A percentile compares a stretch with the other conserved stretches of the same genome.
These are phyloP conservation scores for Phycomyces blakesleeanus DNA, from an alignment of 192 early-diverging fungal species.

Conservation along the genomic window DNA sequence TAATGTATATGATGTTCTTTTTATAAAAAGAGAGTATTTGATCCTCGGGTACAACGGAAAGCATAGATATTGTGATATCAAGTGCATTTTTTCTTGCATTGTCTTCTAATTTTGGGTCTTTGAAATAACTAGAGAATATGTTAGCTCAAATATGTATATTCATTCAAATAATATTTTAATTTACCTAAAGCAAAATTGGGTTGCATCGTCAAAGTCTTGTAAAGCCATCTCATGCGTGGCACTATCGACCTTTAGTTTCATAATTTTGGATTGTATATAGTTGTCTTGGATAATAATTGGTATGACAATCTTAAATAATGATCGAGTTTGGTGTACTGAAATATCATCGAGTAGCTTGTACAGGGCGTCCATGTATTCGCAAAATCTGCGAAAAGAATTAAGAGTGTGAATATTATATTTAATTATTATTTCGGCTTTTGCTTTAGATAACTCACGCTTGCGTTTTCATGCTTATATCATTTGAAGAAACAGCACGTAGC, in stretches of 20 bases:
- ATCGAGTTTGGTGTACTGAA: constrained; percentile 33
- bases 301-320: constrained; percentile 50
- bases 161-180: not conserved
- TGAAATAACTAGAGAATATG: constrained; percentile 19
- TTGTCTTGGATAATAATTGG: constrained; percentile 51
- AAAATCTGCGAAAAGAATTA: constrained; percentile 32
- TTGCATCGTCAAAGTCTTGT: constrained; percentile 30
- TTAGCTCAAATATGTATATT: not conserved
- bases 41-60: constrained; percentile 38
- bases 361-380: constrained; percentile 50
- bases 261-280: constrained; percentile 41
- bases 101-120: constrained; percentile 18
- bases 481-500: too few relatives aligned
- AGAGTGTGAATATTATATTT: too few relatives aligned
- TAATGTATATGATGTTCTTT: constrained; percentile 46
- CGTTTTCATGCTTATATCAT: not conserved
- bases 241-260: constrained; percentile 30
- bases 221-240: constrained; percentile 34
- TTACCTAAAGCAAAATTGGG: constrained; percentile 44
- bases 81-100: constrained; percentile 46
- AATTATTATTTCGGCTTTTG: not conserved
- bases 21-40: constrained; percentile 49
- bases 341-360: constrained; percentile 50
- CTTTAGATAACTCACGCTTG: not conserved
- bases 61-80: constrained; percentile 45